Evolutionary conservation across 2,329 filamentous ascomycete genomes (phyloP).

Genomic region (Mariannaea elegans): DNA sequence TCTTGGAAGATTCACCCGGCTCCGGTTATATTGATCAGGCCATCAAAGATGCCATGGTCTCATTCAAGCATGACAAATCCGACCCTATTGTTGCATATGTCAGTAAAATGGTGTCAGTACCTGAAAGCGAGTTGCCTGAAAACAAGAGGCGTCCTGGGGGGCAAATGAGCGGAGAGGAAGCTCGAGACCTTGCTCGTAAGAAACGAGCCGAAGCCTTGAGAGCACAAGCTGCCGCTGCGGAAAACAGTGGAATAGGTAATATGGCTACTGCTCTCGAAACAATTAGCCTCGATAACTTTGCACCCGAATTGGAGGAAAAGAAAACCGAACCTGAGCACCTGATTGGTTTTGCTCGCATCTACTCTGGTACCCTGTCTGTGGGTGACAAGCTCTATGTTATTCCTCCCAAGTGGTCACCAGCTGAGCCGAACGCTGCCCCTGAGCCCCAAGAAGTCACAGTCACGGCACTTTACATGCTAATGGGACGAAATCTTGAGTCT

Average conservation of each 20-base stretch:
- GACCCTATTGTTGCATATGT: constrained; percentile 93
- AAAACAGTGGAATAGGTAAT: constrained; percentile 61
- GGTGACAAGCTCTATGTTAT: constrained; percentile 93
- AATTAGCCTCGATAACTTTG: constrained; percentile 65
- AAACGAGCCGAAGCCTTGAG: constrained; percentile 90
- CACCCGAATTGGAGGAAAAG: constrained; percentile 60
- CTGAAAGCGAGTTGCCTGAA: constrained; percentile 88
- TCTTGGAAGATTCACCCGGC: constrained; percentile 84
- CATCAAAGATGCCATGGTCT: constrained; percentile 82
- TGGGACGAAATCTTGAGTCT: constrained; percentile 88
- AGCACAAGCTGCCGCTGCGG: constrained; percentile 69
- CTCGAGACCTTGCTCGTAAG: constrained; percentile 83
- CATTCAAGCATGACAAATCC: constrained; percentile 74
- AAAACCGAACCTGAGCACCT: constrained; percentile 83
- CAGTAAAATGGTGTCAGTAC: constrained; percentile 97
- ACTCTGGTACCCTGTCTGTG: constrained; percentile 88
- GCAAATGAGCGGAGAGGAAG: constrained; percentile 87
- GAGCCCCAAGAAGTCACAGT: constrained; percentile 85
- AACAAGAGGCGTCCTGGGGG: constrained; percentile 76
- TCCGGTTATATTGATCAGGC: constrained; percentile 72
- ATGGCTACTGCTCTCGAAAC: constrained; percentile 69
- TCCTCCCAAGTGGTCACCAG: constrained; percentile 91
- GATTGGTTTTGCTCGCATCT: constrained; percentile 93
- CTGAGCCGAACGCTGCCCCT: constrained; percentile 74
- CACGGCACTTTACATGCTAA: constrained; percentile 90